Conservation (phyloP, 495 filamentous ascomycete species). For the Chaetomium tenue region DNA sequence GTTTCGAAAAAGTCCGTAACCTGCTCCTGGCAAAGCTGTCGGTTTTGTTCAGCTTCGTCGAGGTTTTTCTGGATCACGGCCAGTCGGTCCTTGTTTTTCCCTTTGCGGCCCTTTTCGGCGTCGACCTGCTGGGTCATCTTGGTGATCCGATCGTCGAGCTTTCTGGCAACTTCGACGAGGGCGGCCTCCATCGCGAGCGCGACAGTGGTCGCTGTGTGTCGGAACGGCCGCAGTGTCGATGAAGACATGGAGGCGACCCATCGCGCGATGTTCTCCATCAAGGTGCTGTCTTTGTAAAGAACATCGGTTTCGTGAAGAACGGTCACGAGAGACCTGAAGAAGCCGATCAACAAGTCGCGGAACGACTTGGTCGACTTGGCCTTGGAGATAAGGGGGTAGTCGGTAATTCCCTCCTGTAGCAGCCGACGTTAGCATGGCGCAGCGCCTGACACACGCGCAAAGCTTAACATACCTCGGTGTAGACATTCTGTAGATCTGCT, state of each 20-base stretch:
- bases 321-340: constrained; percentile 70
- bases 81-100: constrained; percentile 54
- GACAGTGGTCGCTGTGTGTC: constrained; percentile 86
- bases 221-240: constrained; percentile 76
- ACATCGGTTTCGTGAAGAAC: constrained; percentile 71
- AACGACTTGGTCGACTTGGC: constrained; percentile 69
- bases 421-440: constrained; percentile 13
- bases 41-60: constrained; percentile 62
- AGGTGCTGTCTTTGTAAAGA: constrained; percentile 67
- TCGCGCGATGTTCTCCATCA: constrained; percentile 79
- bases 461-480: constrained; percentile 56
- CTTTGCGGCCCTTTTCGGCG: constrained; percentile 73
- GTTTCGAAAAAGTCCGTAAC: constrained; percentile 83
- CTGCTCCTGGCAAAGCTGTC: constrained; percentile 60
- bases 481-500: constrained; percentile 75
- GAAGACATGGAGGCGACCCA: constrained; percentile 89
- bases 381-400: constrained; percentile 90
- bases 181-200: constrained; percentile 70
- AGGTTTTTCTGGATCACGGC: constrained; percentile 64
- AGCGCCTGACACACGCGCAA: constrained; percentile 27
- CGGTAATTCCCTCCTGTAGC: constrained; percentile 66
- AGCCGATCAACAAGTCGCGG: constrained; percentile 69
- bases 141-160: constrained; percentile 60
- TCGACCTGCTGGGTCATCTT: constrained; percentile 80
- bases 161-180: constrained; percentile 68